Base-by-base conservation (phyloP, 768 basidiomycete genomes). In the Macrocybe gigantea region DNA sequence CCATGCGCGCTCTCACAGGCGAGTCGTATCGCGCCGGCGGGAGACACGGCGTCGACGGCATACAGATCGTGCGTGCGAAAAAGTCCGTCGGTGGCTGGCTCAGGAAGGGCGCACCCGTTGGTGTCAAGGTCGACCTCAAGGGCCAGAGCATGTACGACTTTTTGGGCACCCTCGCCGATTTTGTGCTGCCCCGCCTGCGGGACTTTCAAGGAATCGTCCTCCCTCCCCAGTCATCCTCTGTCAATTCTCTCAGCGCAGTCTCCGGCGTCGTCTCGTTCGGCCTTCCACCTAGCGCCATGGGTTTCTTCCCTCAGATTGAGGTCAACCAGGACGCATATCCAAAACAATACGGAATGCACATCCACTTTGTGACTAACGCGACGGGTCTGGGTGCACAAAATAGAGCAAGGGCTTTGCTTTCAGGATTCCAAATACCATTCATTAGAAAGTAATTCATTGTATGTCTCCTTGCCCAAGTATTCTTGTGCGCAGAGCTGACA, bases 121-220 rank as follows among this genome's bases (percentile, higher is more conserved):
- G 92, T 50, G 91, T 80, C 53, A 93, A 93, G 70, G 92, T 97
- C 51, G 89, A 89, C 62, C 68, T 99, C 56, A 83, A 81, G 60
- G 94, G 94, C 10, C 83, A 87, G 41, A 81, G 85, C 56, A 97
- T 98, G 94, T 97, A 91, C 71, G 88, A 91, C 57, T 97, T 98
- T 67, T 72, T 98, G 48, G 81, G 81, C 48, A 83, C 82, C 6
- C 78, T 99, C 57, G 80, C 83, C 58, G 93, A 97, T 60, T 96
- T 97, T 60, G 95, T 99, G 49, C 71, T 97, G n/a, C 95, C 95
- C 1, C 83, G 95, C 14, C 65, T 96, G 45, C 80, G 93, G 59
- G 94, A 97, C 59, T 99, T 93, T 70, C 72, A 75, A 8, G 96
- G 95, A 30, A 60, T 99, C 53, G 64, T 79, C 4, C 71, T 99